phyloP scores from a whole-genome alignment of 1,139 yeast species.

The Geotrichum candidum region DNA sequence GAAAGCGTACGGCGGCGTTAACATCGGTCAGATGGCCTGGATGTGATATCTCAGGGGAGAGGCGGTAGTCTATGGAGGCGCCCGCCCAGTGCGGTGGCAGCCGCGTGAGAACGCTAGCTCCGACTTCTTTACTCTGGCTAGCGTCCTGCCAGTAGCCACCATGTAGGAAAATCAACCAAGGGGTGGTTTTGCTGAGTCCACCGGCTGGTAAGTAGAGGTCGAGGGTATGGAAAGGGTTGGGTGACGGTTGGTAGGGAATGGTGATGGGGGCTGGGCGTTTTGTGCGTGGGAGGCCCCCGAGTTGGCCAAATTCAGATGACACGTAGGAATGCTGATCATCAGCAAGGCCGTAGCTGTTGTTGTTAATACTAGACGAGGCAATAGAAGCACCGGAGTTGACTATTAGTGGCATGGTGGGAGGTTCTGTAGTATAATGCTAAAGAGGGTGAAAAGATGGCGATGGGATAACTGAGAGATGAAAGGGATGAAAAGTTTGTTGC shows the following conservation, averaged over 20 bases:
- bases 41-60: conserved; percentile 57
- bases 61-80: conserved; percentile 55
- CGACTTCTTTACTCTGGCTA: conserved; percentile 51
- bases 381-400: background rate
- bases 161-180: conserved; percentile 51
- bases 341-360: background rate
- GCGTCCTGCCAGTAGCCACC: conserved; percentile 87
- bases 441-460: background rate
- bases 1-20: conserved; percentile 37
- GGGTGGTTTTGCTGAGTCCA: conserved; percentile 19
- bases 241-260: conserved; percentile 21
- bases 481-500: background rate
- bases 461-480: too few relatives aligned
- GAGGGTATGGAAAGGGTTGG: conserved; percentile 23
- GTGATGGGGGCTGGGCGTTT: conserved; percentile 20
- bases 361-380: conserved; percentile 1
- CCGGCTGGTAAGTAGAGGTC: conserved; percentile 21
- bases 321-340: conserved; percentile 10
- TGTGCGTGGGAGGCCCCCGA: conserved; percentile 16
- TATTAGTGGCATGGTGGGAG: conserved; percentile 8
- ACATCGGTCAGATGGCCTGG: conserved; percentile 62
- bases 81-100: conserved; percentile 23
- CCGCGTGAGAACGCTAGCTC: conserved; percentile 35
- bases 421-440: background rate
- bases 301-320: conserved; percentile 11